A percentile compares a stretch with the other conserved stretches of the same genome.
These are phyloP conservation scores for Gentiana dahurica DNA, from an alignment of 257 asterid species.

Conservation along the genomic window DNA sequence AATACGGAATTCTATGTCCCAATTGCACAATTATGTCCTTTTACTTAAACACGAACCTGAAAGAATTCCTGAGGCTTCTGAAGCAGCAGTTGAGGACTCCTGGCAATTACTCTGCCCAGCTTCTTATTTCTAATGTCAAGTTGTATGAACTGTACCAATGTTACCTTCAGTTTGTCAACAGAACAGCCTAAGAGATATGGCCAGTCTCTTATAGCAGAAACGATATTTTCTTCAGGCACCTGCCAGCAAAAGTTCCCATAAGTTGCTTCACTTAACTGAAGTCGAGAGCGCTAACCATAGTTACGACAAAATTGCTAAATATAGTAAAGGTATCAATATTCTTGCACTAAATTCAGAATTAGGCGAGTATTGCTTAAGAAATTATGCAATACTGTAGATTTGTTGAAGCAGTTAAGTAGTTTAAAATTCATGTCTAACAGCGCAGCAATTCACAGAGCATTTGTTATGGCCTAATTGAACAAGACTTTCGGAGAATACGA, in stretches of 20 bases:
- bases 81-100: conserved; percentile 75
- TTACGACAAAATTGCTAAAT: not conserved
- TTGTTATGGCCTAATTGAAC: no score
- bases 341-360: no score
- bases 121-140: conserved; percentile 46
- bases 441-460: no score
- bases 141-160: conserved; percentile 42
- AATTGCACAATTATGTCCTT: not conserved
- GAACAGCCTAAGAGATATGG: conserved; percentile 82
- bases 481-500: not conserved
- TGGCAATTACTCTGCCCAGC: conserved; percentile 63
- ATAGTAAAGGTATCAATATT: not conserved
- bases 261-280: not conserved
- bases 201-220: conserved; percentile 53
- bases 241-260: conserved; percentile 17
- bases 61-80: conserved; percentile 68
- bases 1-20: not conserved
- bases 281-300: no score
- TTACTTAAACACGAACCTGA: conserved; percentile 43
- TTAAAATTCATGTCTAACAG: no score
- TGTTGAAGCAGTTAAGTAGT: no score
- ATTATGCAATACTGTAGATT: no score
- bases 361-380: no score
- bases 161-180: conserved; percentile 47
- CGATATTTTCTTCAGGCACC: conserved; percentile 57